Base-by-base conservation (phyloP, 106 monocot species). In the Ottelia alismoides region DNA sequence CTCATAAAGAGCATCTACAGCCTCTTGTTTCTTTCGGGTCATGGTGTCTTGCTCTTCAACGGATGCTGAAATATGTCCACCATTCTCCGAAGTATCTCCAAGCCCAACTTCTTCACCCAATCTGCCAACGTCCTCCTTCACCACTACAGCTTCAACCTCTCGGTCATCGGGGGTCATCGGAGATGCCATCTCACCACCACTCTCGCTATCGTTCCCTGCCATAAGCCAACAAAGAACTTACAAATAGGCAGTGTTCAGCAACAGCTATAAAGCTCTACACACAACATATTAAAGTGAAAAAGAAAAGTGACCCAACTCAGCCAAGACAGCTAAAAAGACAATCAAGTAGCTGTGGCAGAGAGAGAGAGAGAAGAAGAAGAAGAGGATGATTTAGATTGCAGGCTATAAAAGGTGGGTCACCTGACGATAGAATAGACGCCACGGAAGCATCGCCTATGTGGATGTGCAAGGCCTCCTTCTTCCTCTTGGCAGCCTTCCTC, bases 401-500 rank as follows among this genome's bases (percentile, higher is more conserved):
- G 21, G 22, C 20, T 10, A 57, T 18, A 26, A 1, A 20, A 47
- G n/a, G 18, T 0, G 0, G 6, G 43, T 25, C 26, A 60, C 59
- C 59, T 60, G 22, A 19, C 28, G 35, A 35, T 6, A 24, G 59
- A 28, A 20, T 26, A 47, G 47, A 0, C 17, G 28, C 20, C 7
- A 20, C 26, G 27, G 44, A 6, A 12, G 5, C 35, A 12, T 35
- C 35, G 35, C 35, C 35, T 5, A 6, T 35, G 35, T 35, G 5
- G 12, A 3, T 35, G 35, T 12, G 35, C 47, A 47, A 28, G 47
- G 59, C n/a, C n/a, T 47, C 46, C 59, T 46, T 60, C 59, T 60
- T 60, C 24, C 25, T 25, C 59, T 60, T 60, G 7, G 59, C 59
- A 2, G 59, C 59, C 25, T 60, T 60, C 46, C 59, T 45, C 59